phyloP scores from a whole-genome alignment of 2,329 filamentous ascomycete genomes.

The Xylaria digitata region DNA sequence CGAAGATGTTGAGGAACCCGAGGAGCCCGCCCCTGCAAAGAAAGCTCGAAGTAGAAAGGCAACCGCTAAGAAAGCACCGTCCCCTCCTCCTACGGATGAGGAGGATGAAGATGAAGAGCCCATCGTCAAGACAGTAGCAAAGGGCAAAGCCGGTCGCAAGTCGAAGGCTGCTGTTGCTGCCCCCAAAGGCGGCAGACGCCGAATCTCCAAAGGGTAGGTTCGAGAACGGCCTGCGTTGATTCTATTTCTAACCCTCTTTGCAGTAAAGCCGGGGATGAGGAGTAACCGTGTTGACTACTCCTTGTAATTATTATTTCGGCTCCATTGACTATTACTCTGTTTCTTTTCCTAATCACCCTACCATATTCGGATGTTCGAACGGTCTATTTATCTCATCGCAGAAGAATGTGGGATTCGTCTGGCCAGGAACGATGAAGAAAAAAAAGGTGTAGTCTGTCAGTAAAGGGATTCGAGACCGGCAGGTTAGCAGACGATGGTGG shows the following conservation, averaged over 20 bases:
- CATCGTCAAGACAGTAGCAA: conserved; percentile 40
- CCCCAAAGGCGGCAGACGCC: conserved; percentile 38
- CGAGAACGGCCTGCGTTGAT: neutral
- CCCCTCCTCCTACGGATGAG: conserved; percentile 36
- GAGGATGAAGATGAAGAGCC: conserved; percentile 48
- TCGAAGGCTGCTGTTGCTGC: conserved; percentile 40
- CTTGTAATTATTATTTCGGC: conserved; percentile 7
- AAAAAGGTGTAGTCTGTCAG: conserved; percentile 14
- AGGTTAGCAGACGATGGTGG: conserved; percentile 10
- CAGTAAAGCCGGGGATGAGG: conserved; percentile 22
- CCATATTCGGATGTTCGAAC: conserved; percentile 7
- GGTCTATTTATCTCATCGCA: conserved; percentile 1
- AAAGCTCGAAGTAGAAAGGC: conserved; percentile 47
- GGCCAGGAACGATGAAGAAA: conserved; percentile 13
- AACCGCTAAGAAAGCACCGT: conserved; percentile 39
- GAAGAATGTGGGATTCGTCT: neutral
- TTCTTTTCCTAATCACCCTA: conserved; percentile 12
- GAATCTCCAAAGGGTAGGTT: conserved; percentile 27
- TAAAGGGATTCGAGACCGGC: neutral
- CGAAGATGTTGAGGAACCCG: conserved; percentile 44
- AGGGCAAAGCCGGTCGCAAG: conserved; percentile 49
- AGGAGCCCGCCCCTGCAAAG: conserved; percentile 45
- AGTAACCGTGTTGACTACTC: conserved; percentile 13
- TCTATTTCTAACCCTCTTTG: conserved; percentile 5
- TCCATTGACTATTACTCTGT: conserved; percentile 6